Conservation (phyloP, 139 green algal species). For the Chlamydomonas eustigma region DNA sequence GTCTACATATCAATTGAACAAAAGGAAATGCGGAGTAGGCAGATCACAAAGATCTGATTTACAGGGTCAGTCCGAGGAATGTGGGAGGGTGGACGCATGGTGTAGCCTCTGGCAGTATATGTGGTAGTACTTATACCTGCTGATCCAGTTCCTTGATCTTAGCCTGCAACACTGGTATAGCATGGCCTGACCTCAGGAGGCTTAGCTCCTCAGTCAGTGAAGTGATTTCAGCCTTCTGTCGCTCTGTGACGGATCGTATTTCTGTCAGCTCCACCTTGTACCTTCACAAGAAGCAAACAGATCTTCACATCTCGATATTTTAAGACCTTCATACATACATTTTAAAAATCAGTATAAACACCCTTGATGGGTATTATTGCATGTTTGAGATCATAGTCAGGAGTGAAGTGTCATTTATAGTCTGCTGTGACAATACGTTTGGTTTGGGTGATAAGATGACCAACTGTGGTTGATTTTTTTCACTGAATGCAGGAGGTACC, state of each 20-base stretch:
- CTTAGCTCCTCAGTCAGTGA: background rate
- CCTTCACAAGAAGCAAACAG: background rate
- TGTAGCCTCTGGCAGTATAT: too few relatives aligned
- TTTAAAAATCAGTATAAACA: slow-evolving; percentile 1
- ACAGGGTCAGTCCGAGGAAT: too few relatives aligned
- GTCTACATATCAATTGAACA: too few relatives aligned
- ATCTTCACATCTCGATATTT: background rate
- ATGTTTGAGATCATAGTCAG: background rate
- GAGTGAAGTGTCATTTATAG: background rate
- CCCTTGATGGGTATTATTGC: background rate
- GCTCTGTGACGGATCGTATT: background rate
- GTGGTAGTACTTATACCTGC: too few relatives aligned
- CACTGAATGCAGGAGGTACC: too few relatives aligned
- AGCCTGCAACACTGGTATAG: background rate
- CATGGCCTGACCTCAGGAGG: background rate
- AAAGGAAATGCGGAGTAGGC: too few relatives aligned
- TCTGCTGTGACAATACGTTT: background rate
- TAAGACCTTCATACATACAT: background rate
- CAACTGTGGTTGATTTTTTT: too few relatives aligned
- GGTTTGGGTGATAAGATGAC: background rate
- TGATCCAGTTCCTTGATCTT: background rate
- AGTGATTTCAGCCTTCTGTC: background rate
- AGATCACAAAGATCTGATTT: too few relatives aligned
- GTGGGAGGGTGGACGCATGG: too few relatives aligned
- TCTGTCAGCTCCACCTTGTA: background rate